Evolutionary conservation across 768 basidiomycete species (phyloP).

Genomic region (Amanita fuliginea): DNA sequence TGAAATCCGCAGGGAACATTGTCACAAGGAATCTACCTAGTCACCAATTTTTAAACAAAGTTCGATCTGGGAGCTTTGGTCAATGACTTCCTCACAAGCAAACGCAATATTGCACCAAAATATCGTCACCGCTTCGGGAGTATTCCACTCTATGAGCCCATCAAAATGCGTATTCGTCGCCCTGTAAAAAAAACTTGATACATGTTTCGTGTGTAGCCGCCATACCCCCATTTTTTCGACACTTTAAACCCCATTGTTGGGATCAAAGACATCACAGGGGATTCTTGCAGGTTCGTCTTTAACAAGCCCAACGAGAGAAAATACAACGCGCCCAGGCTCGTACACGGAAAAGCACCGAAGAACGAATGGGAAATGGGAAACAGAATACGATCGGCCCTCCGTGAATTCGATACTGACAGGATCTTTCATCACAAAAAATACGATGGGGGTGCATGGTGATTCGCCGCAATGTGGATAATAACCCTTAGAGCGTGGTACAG

Average conservation of each 20-base stretch:
- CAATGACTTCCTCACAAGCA: neutral
- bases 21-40: conserved; percentile 69
- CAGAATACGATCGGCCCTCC: conserved; percentile 44
- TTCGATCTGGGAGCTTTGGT: conserved; percentile 50
- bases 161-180: conserved; percentile 69
- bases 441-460: conserved; percentile 37
- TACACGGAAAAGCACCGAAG: neutral
- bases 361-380: neutral
- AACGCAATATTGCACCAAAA: conserved; percentile 51
- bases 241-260: conserved; percentile 52
- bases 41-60: conserved; percentile 31
- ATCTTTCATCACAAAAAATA: conserved; percentile 81
- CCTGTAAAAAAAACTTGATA: conserved; percentile 75
- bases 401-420: conserved; percentile 63
- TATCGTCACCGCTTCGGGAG: conserved; percentile 81
- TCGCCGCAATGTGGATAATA: conserved; percentile 62
- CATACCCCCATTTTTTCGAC: conserved; percentile 63
- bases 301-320: conserved; percentile 16
- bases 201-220: conserved; percentile 60
- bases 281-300: conserved; percentile 56
- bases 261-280: conserved; percentile 49
- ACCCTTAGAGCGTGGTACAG: neutral
- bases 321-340: too few relatives aligned
- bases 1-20: conserved; percentile 77
- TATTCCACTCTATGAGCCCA: conserved; percentile 63